Base-by-base conservation (phyloP, 306 rosid species). In the Cucurbita pepo region DNA sequence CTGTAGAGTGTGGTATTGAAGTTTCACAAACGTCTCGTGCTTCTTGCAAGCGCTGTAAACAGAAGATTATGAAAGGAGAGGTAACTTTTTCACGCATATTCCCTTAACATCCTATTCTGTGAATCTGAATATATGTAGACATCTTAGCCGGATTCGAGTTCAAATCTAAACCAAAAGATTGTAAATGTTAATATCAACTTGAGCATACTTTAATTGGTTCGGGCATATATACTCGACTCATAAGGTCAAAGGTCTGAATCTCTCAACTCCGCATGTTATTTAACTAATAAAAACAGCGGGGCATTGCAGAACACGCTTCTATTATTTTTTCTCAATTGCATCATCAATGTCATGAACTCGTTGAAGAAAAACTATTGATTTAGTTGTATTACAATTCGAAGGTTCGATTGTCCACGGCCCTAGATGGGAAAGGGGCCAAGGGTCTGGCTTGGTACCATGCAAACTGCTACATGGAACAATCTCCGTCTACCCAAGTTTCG, bases 381-480 rank as follows among this genome's bases (percentile, higher is more conserved):
- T 47, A 14, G 38, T 44, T 66, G 18, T 45, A 66, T 44, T 5
- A 25, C 84, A 51, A 89, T 61, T 69, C 81, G 81, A 62, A 93
- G 99, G 87, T 87, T 77, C 99, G 99, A 43, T 76, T 94, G 82
- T 94, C 97, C 25, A 60, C 84, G 47, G 89, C 88, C 76, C 91
- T 90, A 63, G 87, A 87, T 36, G 96, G 90, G 79, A 83, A 86
- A 77, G 96, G 96, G 79, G 73, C 99, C 70, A 94, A 73, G 82
- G 76, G 95, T 43, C 79, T 90, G 85, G 79, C 85, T 72, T 94
- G 99, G 99, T 86, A 91, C 83, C 99, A 94, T 83, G 96, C 91
- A 71, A 94, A 83, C 56, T 94, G 99, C 79, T 85, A 85, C 78
- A 7, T 94, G 82, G 95, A 86, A 75, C 69, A 58, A 44, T 91